phyloP scores from a whole-genome alignment of 257 asterid species.

The Leptodermis oblonga region DNA sequence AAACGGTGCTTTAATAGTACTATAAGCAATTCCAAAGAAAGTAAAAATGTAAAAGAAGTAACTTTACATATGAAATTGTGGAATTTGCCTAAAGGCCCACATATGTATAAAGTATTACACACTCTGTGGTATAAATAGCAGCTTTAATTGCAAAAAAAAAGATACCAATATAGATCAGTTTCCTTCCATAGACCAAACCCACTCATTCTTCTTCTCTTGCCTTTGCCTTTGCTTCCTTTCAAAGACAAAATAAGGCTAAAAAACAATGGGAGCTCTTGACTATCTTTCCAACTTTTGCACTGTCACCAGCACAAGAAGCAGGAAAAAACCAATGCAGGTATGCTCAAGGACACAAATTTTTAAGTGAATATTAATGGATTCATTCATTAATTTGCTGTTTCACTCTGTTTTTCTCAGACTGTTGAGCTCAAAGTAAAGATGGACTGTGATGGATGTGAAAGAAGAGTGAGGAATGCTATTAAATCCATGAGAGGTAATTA shows the following conservation, averaged over 20 bases:
- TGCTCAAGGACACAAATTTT: too few relatives aligned
- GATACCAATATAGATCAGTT: conserved; percentile 2
- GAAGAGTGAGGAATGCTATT: conserved; percentile 76
- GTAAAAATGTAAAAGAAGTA: neutral
- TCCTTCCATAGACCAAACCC: neutral
- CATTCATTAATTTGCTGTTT: too few relatives aligned
- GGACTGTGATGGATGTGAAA: conserved; percentile 96
- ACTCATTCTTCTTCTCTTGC: conserved; percentile 2
- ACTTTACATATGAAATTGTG: conserved; percentile 3
- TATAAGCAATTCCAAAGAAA: conserved; percentile 5
- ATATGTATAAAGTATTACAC: neutral
- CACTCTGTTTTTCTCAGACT: conserved; percentile 45
- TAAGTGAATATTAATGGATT: too few relatives aligned
- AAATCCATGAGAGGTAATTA: conserved; percentile 59
- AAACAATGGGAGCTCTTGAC: conserved; percentile 84
- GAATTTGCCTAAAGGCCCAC: conserved; percentile 13
- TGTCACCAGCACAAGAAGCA: conserved; percentile 59
- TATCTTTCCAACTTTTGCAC: conserved; percentile 76
- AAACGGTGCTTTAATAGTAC: too few relatives aligned
- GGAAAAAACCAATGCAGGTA: conserved; percentile 81
- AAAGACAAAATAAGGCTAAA: neutral
- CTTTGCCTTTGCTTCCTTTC: conserved; percentile 24
- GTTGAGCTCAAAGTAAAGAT: conserved; percentile 86
- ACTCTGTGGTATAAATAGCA: conserved; percentile 18
- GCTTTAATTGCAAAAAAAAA: conserved; percentile 2